Evolutionary conservation across 345 rosid genomes (phyloP), one percentile per base, ranked within the genome.

Genomic region (Mangifera indica): DNA sequence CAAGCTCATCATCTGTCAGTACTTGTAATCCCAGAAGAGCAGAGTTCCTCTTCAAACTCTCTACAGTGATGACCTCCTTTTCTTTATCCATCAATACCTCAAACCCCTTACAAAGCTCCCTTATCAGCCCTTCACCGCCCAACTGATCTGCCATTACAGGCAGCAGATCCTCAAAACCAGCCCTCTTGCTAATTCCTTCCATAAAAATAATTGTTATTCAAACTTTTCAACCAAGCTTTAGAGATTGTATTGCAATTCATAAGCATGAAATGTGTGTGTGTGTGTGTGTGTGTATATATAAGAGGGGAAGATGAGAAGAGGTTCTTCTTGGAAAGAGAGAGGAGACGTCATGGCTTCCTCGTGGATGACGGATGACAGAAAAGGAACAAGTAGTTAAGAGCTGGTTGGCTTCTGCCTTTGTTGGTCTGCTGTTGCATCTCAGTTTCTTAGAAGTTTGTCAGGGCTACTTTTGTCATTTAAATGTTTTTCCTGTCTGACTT

Each of bases 101-200:
- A 72, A 87, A 87, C 77, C 90, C 90, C 0, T 76, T 84, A 61
- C 85, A 79, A 45, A 87, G 82, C 77, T 87, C 90, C 29, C 25
- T 70, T 60, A 87, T 78, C 60, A 87, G 77, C 59, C 88, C 88
- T 32, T 83, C 83, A 2, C 86, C 90, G 5, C 87, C 90, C 10
- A 87, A 83, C 81, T 84, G 84, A 70, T 80, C 79, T 10, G 85
- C 88, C 88, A 86, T 84, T 60, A 48, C 82, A 2, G 88, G 88
- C 83, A 84, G 51, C 52, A 81, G 59, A 72, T 86, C 90, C 76
- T 84, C 77, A n/a, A 85, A 85, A 37, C 70, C 84, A n/a, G 59
- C 68, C 60, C 51, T 76, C 75, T 60, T 72, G 54, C 56, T 72
- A 24, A 71, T 14, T 32, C 80, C 79, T 7, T 66, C 76, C 76